Evolutionary conservation across 805 yeast genomes (phyloP).

Genomic region (Candida chauliodis): DNA sequence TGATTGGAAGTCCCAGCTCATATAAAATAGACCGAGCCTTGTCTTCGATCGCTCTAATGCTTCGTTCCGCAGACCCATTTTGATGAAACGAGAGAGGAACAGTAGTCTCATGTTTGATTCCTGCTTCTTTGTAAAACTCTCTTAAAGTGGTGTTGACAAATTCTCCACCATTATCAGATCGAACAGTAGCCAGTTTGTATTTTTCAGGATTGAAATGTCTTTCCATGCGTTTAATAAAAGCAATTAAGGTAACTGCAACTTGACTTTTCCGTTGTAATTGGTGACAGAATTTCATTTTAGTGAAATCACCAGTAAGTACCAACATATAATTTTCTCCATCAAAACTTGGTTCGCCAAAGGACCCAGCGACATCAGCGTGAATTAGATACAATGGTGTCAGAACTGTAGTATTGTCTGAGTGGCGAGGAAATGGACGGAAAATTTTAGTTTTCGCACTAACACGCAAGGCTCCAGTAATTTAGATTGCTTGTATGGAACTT

Average conservation of each 20-base stretch:
- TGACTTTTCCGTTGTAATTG: background rate
- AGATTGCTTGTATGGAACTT: too few relatives aligned
- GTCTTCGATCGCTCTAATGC: constrained; percentile 1
- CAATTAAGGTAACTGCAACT: constrained; percentile 2
- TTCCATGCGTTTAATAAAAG: background rate
- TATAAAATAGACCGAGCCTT: background rate
- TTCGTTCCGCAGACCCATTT: constrained; percentile 5
- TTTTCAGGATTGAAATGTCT: too few relatives aligned
- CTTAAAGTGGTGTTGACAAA: background rate
- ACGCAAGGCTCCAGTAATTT: too few relatives aligned
- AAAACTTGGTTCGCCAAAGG: background rate
- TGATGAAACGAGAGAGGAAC: background rate
- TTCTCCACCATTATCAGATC: constrained; percentile 9
- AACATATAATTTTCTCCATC: background rate
- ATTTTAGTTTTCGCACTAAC: too few relatives aligned
- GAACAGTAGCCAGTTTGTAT: constrained; percentile 10
- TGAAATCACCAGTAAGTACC: constrained; percentile 1
- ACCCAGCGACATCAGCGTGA: background rate
- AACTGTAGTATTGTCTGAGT: too few relatives aligned
- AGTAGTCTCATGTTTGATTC: constrained; percentile 1
- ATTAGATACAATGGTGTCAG: background rate
- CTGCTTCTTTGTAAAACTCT: background rate
- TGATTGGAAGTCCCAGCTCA: background rate
- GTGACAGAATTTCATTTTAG: background rate
- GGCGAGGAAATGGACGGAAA: too few relatives aligned